Evolutionary conservation across 2,329 filamentous ascomycete genomes (phyloP), one percentile per base, ranked within the genome.

Genomic region (Zalaria sp.): DNA sequence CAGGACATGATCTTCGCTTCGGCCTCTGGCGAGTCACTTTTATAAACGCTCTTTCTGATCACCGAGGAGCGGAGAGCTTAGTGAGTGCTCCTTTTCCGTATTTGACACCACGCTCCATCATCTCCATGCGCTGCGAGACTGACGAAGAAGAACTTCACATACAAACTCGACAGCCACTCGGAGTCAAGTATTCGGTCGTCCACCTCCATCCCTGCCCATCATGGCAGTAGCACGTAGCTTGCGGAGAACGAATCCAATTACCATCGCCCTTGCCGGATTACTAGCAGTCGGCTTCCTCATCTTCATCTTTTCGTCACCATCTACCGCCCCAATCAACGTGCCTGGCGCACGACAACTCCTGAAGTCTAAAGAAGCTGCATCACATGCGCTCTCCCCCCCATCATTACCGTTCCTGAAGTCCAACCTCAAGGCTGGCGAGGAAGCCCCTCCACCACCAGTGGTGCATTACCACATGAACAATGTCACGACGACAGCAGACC

Each of bases 391-490:
- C 44, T 86, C 79, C 7, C 82, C 81, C 45, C 81, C 81, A 6
- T 83, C 81, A 25, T 77, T 82, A 44, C 79, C 81, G 29, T 85
- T 84, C 63, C 71, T 75, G 55, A 88, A 86, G 57, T 66, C 73
- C 25, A 62, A 60, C n/a, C 74, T 77, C 50, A 61, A 61, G 27
- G 59, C 65, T 63, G 44, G 73, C 69, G 60, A 66, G 65, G 36
- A 72, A 68, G 57, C 71, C 59, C 45, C 70, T 64, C 81, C 87
- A 38, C 87, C 89, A 41, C 88, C 89, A 5, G 88, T 98, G 37
- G 77, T 84, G 32, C 87, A 85, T 60, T 96, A 95, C 69, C 79
- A 93, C 60, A 81, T 98, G 64, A 96, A 96, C 71, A 88, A 89
- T 64, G 76, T 96, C 52, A 95, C 88, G 35, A 84, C 84, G 44